These are phyloP conservation scores for Acer saccharum DNA, from an alignment of 345 rosid species.

Conservation along the genomic window DNA sequence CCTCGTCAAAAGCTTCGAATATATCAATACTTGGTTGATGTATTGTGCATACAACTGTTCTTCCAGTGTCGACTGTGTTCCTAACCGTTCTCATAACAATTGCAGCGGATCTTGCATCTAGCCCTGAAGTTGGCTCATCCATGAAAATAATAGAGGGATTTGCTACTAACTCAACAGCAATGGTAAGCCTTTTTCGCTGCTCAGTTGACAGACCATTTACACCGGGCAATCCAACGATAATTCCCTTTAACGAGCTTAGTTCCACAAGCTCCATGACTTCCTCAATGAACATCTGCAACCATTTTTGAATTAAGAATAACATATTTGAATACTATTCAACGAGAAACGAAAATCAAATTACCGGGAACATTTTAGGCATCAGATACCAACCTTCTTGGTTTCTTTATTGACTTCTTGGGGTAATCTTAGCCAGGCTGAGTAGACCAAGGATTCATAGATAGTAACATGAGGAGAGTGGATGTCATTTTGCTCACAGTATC, in stretches of 20 bases:
- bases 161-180: constrained; percentile 56
- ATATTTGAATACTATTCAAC: no score
- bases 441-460: constrained; percentile 43
- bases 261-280: constrained; percentile 54
- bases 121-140: constrained; percentile 60
- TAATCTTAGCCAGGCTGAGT: constrained; percentile 54
- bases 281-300: constrained; percentile 24
- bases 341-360: not conserved
- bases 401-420: constrained; percentile 34
- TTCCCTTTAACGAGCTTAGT: constrained; percentile 28
- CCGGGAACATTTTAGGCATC: not conserved
- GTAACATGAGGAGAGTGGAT: constrained; percentile 56
- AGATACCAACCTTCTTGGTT: constrained; percentile 38
- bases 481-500: constrained; percentile 58
- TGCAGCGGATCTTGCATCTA: constrained; percentile 58
- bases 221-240: constrained; percentile 50
- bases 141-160: constrained; percentile 52
- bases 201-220: constrained; percentile 51
- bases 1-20: constrained; percentile 57
- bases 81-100: constrained; percentile 58
- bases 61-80: constrained; percentile 55
- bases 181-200: constrained; percentile 49
- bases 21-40: constrained; percentile 56
- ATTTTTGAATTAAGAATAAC: not conserved
- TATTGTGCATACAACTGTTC: constrained; percentile 55